Base-by-base conservation (phyloP, 768 basidiomycete genomes). In the Lactifluus echinatus region DNA sequence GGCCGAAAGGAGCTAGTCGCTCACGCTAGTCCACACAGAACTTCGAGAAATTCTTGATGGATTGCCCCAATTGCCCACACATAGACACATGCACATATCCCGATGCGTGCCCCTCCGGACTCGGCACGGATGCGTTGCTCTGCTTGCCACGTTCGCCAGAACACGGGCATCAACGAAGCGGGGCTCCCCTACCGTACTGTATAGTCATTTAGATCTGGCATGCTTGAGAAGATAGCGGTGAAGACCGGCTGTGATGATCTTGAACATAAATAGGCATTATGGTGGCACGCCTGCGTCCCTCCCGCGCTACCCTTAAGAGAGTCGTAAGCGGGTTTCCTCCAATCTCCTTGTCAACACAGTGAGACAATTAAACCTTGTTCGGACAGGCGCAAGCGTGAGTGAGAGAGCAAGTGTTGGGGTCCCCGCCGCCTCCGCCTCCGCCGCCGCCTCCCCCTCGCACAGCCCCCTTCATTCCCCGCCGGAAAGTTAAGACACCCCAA, bases 321-420 rank as follows among this genome's bases (percentile, higher is more conserved):
- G 28, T 31, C 26, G 28, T n/a, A 17, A 21, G 21, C n/a, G 14
- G 11, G 5, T 40, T 29, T 40, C 28, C 45, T 36, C 5, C 23
- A 40, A 53, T 58, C 52, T 15, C 57, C 52, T 53, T 58, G 57
- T 52, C 57, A 58, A 58, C 57, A 53, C 40, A 24, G n/a, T 23
- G 37, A 10, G 36, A 34, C 49, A 57, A 58, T 58, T 58, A 53
- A 53, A 37, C 57, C 57, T 43, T 43, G 57, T 58, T 58, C 29
- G 57, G 52, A 49, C 46, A 17, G 46, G 29, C 34, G 50, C 45
- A 31, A 39, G 29, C 10, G 43, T 8, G 29, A 17, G 43, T 8
- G 8, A 4, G 31, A 10, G 7, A 47, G 29, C 11, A 23, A 24
- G 37, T 29, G 21, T 24, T n/a, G n/a, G n/a, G n/a, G n/a, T n/a